Percentiles rank a stretch among this genome's conserved stretches.
Conservation (phyloP, 1,284 basidiomycete species). For the Phellinidium pouzarii region DNA sequence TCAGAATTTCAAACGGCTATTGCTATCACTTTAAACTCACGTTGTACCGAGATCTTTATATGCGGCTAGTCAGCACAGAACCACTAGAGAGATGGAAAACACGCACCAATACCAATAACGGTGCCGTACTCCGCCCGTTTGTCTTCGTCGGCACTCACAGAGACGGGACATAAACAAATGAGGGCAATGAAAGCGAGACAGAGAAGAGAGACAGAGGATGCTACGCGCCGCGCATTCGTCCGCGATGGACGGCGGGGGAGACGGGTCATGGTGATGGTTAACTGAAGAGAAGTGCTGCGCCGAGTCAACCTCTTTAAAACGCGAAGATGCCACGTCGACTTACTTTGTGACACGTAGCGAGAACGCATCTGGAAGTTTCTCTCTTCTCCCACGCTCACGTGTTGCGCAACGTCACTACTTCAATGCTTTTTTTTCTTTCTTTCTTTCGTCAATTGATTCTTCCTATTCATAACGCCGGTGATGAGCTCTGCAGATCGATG, state of each 20-base stretch:
- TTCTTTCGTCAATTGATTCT: conserved; percentile 29
- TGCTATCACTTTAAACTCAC: conserved; percentile 32
- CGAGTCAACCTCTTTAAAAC: background rate
- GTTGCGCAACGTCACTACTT: background rate
- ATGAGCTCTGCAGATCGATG: conserved; percentile 38
- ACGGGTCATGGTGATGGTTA: conserved; percentile 31
- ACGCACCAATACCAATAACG: conserved; percentile 91
- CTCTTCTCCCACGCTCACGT: background rate
- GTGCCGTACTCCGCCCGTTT: conserved; percentile 69
- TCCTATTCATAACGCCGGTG: conserved; percentile 44
- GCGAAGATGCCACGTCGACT: background rate
- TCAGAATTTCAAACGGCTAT: background rate
- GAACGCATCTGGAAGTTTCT: background rate
- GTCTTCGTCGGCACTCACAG: conserved; percentile 50
- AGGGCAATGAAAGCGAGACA: conserved; percentile 60
- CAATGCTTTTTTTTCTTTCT: background rate
- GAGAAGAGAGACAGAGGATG: conserved; percentile 57
- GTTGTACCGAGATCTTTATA: conserved; percentile 71
- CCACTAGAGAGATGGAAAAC: background rate
- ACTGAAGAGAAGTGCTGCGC: background rate
- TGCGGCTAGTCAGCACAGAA: conserved; percentile 24
- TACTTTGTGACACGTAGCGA: background rate
- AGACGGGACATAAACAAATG: conserved; percentile 52
- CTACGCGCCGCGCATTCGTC: conserved; percentile 29
- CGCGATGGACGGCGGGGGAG: conserved; percentile 43